A percentile compares a stretch with the other conserved stretches of the same genome.
Evolutionary conservation across 2,329 filamentous ascomycete species (phyloP).

Genomic region (Meredithiella fracta): DNA sequence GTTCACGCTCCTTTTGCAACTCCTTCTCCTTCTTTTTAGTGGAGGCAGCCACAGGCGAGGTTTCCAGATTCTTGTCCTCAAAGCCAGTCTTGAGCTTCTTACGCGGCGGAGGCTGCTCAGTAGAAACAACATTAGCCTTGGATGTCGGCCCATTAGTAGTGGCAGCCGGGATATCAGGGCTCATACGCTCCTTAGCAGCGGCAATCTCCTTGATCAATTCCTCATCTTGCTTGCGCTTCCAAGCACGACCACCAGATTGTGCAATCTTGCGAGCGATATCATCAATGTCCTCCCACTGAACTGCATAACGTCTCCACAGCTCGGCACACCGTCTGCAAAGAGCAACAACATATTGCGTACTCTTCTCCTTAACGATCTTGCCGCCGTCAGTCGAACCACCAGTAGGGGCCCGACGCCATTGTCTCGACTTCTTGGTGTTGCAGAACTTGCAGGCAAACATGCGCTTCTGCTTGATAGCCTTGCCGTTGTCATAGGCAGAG

Average conservation of each 20-base stretch:
- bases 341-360: conserved; percentile 56
- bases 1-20: not conserved
- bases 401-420: conserved; percentile 82
- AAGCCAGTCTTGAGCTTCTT: conserved; percentile 46
- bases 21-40: conserved; percentile 24
- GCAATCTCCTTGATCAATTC: conserved; percentile 64
- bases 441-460: conserved; percentile 93
- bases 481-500: conserved; percentile 84
- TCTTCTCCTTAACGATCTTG: conserved; percentile 55
- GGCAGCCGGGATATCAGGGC: conserved; percentile 10
- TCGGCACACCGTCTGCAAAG: conserved; percentile 82
- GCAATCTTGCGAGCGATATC: conserved; percentile 79
- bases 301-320: conserved; percentile 87
- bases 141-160: conserved; percentile 14
- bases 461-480: conserved; percentile 62
- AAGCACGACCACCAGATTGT: conserved; percentile 61
- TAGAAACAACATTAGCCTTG: conserved; percentile 10
- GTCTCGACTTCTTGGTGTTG: conserved; percentile 57
- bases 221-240: conserved; percentile 81
- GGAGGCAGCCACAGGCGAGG: conserved; percentile 27
- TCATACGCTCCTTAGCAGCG: conserved; percentile 38
- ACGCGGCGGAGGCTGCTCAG: conserved; percentile 33
- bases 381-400: conserved; percentile 43
- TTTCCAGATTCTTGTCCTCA: conserved; percentile 27
- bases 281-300: conserved; percentile 88